These are phyloP conservation scores for Mortierella sp. DNA, from an alignment of 371 early-diverging fungal genomes.

Conservation along the genomic window DNA sequence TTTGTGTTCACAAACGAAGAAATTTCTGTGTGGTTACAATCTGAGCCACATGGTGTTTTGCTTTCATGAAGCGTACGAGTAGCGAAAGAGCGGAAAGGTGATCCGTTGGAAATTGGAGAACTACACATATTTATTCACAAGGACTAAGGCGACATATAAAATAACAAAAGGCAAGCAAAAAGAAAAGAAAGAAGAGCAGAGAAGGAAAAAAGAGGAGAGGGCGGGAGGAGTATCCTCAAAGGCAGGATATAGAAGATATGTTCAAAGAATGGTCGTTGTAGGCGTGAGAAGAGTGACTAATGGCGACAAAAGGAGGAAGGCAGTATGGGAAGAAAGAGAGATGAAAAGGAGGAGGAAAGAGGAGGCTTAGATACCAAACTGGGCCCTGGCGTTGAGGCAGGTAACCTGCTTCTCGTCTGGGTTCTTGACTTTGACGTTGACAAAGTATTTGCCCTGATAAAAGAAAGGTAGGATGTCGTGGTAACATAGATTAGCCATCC, in stretches of 20 bases:
- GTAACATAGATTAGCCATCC: neutral
- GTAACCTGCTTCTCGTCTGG: slow-evolving; percentile 29
- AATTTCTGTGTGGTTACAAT: neutral
- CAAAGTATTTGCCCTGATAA: slow-evolving; percentile 45
- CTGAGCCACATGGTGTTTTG: neutral
- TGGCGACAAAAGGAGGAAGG: neutral
- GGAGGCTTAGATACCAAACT: slow-evolving; percentile 19
- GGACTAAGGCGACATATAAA: slow-evolving; percentile 1
- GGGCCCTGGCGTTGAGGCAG: slow-evolving; percentile 39
- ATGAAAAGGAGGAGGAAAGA: neutral
- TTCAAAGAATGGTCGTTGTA: neutral
- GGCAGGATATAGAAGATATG: neutral
- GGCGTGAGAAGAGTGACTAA: neutral
- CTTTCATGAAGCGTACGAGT: neutral
- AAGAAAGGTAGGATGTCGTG: neutral
- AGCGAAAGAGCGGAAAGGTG: neutral
- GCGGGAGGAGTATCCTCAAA: neutral
- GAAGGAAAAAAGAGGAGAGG: neutral
- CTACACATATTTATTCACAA: neutral
- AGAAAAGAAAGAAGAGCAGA: neutral
- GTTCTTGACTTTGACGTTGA: slow-evolving; percentile 41
- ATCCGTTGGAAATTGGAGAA: neutral
- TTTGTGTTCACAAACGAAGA: neutral
- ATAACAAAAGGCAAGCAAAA: neutral
- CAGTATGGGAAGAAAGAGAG: too few relatives aligned